Conservation (phyloP, 2,329 filamentous ascomycete genomes). For the Epichloe amarillans region DNA sequence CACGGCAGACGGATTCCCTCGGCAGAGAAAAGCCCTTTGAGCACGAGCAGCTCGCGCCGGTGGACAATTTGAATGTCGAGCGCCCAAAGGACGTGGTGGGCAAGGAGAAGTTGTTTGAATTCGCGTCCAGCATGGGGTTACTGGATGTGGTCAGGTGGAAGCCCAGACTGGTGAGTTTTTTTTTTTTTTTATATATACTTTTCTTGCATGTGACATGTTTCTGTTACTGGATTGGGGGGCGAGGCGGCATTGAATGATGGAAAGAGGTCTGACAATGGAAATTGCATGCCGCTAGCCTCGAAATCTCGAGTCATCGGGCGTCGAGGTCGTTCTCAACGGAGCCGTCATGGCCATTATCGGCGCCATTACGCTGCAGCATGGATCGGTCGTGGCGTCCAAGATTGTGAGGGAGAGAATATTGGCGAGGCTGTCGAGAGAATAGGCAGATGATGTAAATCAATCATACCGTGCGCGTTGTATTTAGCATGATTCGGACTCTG, state of each 20-base stretch:
- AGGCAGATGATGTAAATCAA: slow-evolving; percentile 1
- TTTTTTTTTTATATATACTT: slow-evolving; percentile 7
- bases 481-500: slow-evolving; percentile 3
- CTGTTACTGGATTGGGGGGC: too few species aligned
- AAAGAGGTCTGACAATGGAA: background rate
- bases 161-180: slow-evolving; percentile 56
- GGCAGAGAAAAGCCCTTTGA: slow-evolving; percentile 48
- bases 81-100: slow-evolving; percentile 50
- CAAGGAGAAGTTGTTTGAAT: slow-evolving; percentile 48
- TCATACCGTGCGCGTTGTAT: slow-evolving; percentile 10
- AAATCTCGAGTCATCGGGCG: slow-evolving; percentile 59
- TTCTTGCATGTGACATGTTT: background rate
- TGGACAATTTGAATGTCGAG: slow-evolving; percentile 54
- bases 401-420: slow-evolving; percentile 68
- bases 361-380: slow-evolving; percentile 77
- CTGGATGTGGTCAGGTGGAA: slow-evolving; percentile 74
- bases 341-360: slow-evolving; percentile 78
- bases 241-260: background rate
- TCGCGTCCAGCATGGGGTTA: slow-evolving; percentile 61
- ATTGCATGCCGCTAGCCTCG: slow-evolving; percentile 32
- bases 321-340: slow-evolving; percentile 60
- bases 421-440: slow-evolving; percentile 14
- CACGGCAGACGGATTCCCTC: slow-evolving; percentile 29
- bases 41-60: slow-evolving; percentile 56
- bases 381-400: slow-evolving; percentile 61